phyloP scores from a whole-genome alignment of 1,284 basidiomycete genomes.

The Xerocomus amazonicus region DNA sequence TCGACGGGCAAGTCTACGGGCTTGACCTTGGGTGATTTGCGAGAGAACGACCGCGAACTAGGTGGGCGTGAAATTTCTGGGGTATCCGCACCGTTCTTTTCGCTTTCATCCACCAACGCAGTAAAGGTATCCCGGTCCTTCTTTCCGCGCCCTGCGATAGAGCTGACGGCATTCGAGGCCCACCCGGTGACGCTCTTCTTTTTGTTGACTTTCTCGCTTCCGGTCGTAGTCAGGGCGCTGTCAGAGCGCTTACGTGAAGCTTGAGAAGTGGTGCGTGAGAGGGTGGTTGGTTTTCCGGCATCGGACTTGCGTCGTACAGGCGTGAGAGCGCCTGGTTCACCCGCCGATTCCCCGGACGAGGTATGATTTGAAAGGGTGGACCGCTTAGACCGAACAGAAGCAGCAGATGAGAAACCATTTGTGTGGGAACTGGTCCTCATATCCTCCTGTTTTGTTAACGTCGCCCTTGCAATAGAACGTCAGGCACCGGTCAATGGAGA shows the following conservation, averaged over 20 bases:
- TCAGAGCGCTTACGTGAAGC: constrained; percentile 58
- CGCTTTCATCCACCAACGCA: constrained; percentile 47
- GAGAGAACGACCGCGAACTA: constrained; percentile 28
- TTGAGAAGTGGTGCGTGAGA: constrained; percentile 51
- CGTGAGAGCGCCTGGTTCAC: constrained; percentile 29
- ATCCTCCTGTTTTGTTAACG: constrained; percentile 20
- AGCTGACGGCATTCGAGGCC: constrained; percentile 59
- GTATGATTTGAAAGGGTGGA: constrained; percentile 24
- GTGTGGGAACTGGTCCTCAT: constrained; percentile 11
- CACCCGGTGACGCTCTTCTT: constrained; percentile 56
- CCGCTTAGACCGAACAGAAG: constrained; percentile 23
- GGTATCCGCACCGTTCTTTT: constrained; percentile 29
- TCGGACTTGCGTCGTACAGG: constrained; percentile 38
- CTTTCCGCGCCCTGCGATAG: constrained; percentile 55
- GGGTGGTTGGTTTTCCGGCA: constrained; percentile 40
- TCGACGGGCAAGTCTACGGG: constrained; percentile 34
- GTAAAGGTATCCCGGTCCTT: constrained; percentile 64
- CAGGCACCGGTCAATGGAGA: neutral
- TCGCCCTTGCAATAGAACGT: constrained; percentile 20
- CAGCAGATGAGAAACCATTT: neutral
- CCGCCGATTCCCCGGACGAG: constrained; percentile 35
- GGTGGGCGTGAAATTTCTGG: constrained; percentile 24
- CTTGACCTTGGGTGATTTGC: constrained; percentile 39
- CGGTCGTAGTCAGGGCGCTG: constrained; percentile 40
- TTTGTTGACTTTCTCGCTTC: constrained; percentile 25